phyloP scores from a whole-genome alignment of 2,329 filamentous ascomycete species.

The Ophiostoma pallidulum region DNA sequence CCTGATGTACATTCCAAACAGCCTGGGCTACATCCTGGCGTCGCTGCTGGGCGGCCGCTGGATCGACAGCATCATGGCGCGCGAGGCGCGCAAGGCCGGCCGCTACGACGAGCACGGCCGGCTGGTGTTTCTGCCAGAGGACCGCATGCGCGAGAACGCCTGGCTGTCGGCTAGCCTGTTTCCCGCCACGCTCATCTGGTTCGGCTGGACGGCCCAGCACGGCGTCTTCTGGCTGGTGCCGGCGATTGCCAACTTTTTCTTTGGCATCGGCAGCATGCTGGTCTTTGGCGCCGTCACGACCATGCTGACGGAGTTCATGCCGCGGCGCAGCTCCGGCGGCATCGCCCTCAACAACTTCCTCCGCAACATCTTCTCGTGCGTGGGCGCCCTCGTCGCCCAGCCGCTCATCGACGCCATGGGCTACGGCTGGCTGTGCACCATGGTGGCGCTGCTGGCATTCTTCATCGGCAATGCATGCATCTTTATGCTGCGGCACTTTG shows the following conservation, averaged over 20 bases:
- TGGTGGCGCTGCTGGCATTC: constrained; percentile 42
- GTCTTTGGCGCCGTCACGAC: constrained; percentile 66
- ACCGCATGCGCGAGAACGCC: constrained; percentile 74
- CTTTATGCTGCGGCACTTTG: constrained; percentile 50
- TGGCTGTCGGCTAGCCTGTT: constrained; percentile 65
- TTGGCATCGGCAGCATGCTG: constrained; percentile 70
- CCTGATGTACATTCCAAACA: constrained; percentile 66
- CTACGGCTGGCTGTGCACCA: constrained; percentile 68
- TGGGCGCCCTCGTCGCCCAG: constrained; percentile 59
- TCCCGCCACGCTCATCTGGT: constrained; percentile 61
- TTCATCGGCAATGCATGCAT: constrained; percentile 48
- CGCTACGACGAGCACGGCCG: constrained; percentile 58
- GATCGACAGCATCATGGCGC: constrained; percentile 73
- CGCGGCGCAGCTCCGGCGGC: constrained; percentile 57
- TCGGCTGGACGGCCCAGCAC: constrained; percentile 63
- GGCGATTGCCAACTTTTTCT: constrained; percentile 59
- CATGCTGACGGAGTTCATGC: constrained; percentile 80
- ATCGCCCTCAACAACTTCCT: constrained; percentile 77
- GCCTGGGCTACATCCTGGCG: constrained; percentile 60
- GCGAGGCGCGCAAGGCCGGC: constrained; percentile 60
- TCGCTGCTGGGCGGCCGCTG: constrained; percentile 63
- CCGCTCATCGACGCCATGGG: constrained; percentile 64
- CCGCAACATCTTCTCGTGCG: constrained; percentile 66
- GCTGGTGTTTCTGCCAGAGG: constrained; percentile 63
- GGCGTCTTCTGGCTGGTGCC: constrained; percentile 57